phyloP scores from a whole-genome alignment of 345 rosid genomes.

The Odontarrhena argentea region DNA sequence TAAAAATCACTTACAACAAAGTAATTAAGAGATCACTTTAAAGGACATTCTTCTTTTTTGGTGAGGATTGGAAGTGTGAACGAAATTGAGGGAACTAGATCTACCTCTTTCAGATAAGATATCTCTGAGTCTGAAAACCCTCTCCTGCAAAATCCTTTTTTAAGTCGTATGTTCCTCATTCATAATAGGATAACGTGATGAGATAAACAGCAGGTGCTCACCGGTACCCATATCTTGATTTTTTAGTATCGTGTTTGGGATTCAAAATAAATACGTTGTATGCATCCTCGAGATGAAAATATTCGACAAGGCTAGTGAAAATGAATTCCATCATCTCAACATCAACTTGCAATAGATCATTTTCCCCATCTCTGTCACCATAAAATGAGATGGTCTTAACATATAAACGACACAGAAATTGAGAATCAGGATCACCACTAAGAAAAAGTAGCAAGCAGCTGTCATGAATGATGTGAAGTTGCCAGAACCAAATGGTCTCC shows the following conservation, averaged over 20 bases:
- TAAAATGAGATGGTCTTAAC: slow-evolving; percentile 1
- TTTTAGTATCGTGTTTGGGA: slow-evolving; percentile 56
- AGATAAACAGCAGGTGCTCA: slow-evolving; percentile 39
- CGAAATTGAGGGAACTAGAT: slow-evolving; percentile 16
- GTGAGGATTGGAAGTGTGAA: slow-evolving; percentile 18
- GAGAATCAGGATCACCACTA: slow-evolving; percentile 23
- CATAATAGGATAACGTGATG: slow-evolving; percentile 7
- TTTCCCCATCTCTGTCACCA: slow-evolving; percentile 60
- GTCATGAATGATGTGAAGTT: slow-evolving; percentile 10
- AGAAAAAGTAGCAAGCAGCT: background rate
- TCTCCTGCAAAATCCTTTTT: slow-evolving; percentile 62
- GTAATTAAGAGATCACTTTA: slow-evolving; percentile 6
- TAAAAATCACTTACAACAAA: slow-evolving; percentile 18
- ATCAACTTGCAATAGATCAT: slow-evolving; percentile 87
- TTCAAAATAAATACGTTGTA: slow-evolving; percentile 89
- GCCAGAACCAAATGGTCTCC: slow-evolving; percentile 25
- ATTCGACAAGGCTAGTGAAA: slow-evolving; percentile 82
- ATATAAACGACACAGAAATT: slow-evolving; percentile 27
- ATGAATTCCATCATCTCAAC: slow-evolving; percentile 79
- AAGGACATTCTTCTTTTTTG: background rate
- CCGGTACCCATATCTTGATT: slow-evolving; percentile 88
- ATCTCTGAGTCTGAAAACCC: slow-evolving; percentile 90
- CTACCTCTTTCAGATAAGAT: slow-evolving; percentile 79
- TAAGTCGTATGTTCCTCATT: slow-evolving; percentile 32
- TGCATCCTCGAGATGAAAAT: slow-evolving; percentile 85